Evolutionary conservation across 2,329 filamentous ascomycete genomes (phyloP).

Genomic region (Metarhizium guizhouense): DNA sequence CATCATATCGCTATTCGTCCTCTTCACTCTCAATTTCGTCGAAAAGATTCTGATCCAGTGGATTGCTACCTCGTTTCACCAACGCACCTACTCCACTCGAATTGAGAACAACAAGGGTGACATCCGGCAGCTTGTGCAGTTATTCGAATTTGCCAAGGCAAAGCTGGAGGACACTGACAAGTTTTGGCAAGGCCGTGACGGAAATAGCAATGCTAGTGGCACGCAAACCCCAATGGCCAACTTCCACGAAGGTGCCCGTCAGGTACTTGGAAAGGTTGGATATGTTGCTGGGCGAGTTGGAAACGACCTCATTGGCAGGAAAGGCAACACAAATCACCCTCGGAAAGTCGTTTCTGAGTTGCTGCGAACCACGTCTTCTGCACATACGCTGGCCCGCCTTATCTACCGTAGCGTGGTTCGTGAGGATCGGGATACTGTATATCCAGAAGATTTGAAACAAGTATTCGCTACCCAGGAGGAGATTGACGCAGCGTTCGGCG

Average conservation of each 20-base stretch:
- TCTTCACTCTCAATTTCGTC: constrained; percentile 68
- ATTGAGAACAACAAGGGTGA: constrained; percentile 92
- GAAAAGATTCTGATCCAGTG: constrained; percentile 94
- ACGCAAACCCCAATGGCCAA: constrained; percentile 65
- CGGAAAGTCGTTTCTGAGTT: constrained; percentile 77
- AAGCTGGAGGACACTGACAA: constrained; percentile 48
- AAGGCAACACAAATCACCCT: constrained; percentile 64
- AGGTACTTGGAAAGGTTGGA: constrained; percentile 70
- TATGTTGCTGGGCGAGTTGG: constrained; percentile 80
- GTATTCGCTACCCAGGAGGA: constrained; percentile 80
- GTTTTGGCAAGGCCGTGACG: constrained; percentile 34
- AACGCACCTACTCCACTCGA: constrained; percentile 79
- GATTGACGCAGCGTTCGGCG: constrained; percentile 76
- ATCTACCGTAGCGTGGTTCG: constrained; percentile 78
- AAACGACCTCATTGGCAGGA: constrained; percentile 81
- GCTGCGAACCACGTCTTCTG: constrained; percentile 60
- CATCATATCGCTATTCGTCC: constrained; percentile 75
- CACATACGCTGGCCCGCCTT: constrained; percentile 77
- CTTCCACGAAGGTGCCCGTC: constrained; percentile 65
- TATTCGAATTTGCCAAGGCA: constrained; percentile 67
- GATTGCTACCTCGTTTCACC: constrained; percentile 88
- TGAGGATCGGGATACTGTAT: constrained; percentile 67
- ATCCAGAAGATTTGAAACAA: constrained; percentile 65
- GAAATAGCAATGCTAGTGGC: constrained; percentile 40
- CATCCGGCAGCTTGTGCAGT: constrained; percentile 50